Evolutionary conservation across 495 filamentous ascomycete genomes (phyloP).

Genomic region (Aspergillus heteromorphus): DNA sequence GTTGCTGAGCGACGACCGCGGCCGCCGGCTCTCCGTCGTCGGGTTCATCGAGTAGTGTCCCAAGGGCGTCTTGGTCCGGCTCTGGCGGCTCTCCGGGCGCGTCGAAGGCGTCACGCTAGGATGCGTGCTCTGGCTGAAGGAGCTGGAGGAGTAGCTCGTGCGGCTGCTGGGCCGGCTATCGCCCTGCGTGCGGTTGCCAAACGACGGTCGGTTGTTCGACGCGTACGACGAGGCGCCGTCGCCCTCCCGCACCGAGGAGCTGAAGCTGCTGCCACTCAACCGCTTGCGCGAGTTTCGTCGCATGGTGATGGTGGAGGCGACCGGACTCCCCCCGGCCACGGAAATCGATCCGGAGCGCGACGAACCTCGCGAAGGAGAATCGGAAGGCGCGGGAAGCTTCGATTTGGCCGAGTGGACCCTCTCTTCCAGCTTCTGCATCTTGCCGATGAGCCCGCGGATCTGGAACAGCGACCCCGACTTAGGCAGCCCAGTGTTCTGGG

Average conservation of each 20-base stretch:
- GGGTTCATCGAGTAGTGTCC: constrained; percentile 46
- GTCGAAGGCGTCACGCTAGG: constrained; percentile 23
- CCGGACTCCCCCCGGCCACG: constrained; percentile 42
- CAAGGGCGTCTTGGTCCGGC: constrained; percentile 61
- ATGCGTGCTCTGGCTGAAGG: constrained; percentile 39
- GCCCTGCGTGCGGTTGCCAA: constrained; percentile 38
- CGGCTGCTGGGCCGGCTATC: constrained; percentile 45
- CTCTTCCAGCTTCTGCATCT: constrained; percentile 94
- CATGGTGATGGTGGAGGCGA: constrained; percentile 73
- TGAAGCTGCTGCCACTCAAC: constrained; percentile 53
- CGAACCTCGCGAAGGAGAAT: constrained; percentile 75
- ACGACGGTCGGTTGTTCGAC: constrained; percentile 44
- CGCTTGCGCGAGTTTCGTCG: constrained; percentile 66
- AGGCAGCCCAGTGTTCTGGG: constrained; percentile 47
- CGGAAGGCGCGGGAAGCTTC: constrained; percentile 76
- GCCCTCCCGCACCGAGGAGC: constrained; percentile 49
- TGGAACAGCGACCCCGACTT: constrained; percentile 85
- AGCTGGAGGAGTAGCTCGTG: constrained; percentile 41
- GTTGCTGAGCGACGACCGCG: constrained; percentile 45
- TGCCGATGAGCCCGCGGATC: constrained; percentile 85
- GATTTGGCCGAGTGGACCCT: constrained; percentile 90
- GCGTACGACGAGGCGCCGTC: constrained; percentile 42
- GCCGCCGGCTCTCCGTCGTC: constrained; percentile 40
- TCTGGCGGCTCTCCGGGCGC: constrained; percentile 65
- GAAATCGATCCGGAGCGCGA: constrained; percentile 54